Percentiles rank a stretch among this genome's conserved stretches.
phyloP scores from a whole-genome alignment of 805 yeast species.

The Myxozyma mucilagina region DNA sequence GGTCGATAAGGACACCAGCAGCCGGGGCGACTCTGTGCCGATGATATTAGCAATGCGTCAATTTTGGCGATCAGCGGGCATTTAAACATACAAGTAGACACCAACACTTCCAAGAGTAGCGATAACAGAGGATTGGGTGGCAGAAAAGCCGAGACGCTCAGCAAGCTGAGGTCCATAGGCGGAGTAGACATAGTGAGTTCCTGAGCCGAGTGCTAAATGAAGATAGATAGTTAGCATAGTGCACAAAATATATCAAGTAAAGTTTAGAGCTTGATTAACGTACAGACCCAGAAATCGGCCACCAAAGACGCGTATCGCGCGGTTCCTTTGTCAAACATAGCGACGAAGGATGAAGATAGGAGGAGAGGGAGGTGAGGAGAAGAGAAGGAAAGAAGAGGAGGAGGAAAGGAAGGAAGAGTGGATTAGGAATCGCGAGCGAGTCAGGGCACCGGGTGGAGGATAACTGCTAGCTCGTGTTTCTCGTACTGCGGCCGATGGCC shows the following conservation, averaged over 20 bases:
- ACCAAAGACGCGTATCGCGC: slow-evolving; percentile 27
- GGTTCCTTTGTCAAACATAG: slow-evolving; percentile 23
- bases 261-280: neutral
- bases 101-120: slow-evolving; percentile 72
- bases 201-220: slow-evolving; percentile 42
- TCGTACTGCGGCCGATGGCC: neutral
- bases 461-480: neutral
- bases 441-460: neutral
- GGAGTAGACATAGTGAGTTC: slow-evolving; percentile 73
- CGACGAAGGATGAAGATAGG: neutral
- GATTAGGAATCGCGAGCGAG: neutral
- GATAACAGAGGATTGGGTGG: slow-evolving; percentile 61
- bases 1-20: slow-evolving; percentile 66
- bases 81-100: slow-evolving; percentile 45
- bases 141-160: slow-evolving; percentile 54
- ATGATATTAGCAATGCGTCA: neutral
- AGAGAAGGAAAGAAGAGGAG: neutral
- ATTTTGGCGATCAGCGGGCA: neutral
- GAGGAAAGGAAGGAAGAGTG: neutral
- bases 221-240: neutral
- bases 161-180: slow-evolving; percentile 81
- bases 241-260: neutral
- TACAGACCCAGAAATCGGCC: slow-evolving; percentile 31
- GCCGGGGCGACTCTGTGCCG: slow-evolving; percentile 56
- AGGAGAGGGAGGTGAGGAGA: neutral